Conservation (phyloP, 768 basidiomycete genomes). For the Rhodosporidiobolus odoratus region DNA sequence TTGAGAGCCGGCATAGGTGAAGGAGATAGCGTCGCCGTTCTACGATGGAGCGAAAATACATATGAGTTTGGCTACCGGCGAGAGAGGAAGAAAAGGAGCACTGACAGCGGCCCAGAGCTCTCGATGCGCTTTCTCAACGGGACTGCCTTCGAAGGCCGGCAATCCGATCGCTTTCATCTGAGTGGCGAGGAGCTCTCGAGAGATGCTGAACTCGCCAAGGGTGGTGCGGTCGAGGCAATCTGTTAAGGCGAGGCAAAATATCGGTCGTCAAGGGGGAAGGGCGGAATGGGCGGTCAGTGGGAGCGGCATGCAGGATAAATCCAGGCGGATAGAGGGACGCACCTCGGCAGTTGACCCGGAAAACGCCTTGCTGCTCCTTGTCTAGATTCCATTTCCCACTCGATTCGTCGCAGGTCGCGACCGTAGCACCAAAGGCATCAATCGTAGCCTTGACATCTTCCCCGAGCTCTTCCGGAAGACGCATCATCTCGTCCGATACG, state of each 20-base stretch:
- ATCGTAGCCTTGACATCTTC: constrained; percentile 64
- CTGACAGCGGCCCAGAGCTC: too few relatives aligned
- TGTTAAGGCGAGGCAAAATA: neutral
- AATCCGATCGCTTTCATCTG: neutral
- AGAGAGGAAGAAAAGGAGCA: too few relatives aligned
- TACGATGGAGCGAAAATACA: neutral
- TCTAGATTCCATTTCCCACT: constrained; percentile 51
- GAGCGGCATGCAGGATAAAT: too few relatives aligned
- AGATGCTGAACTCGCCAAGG: constrained; percentile 67
- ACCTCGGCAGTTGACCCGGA: constrained; percentile 85
- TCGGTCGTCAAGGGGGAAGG: too few relatives aligned
- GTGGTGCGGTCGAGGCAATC: constrained; percentile 90
- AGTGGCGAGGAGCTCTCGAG: neutral
- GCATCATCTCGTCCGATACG: neutral
- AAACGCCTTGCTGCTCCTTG: constrained; percentile 77
- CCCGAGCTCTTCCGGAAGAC: constrained; percentile 56
- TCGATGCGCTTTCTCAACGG: neutral
- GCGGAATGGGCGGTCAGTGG: too few relatives aligned
- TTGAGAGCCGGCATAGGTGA: constrained; percentile 3
- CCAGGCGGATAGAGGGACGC: neutral
- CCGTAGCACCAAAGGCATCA: constrained; percentile 1
- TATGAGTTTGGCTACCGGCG: too few relatives aligned
- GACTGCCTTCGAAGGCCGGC: neutral
- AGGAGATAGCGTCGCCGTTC: neutral
- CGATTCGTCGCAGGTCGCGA: neutral